A percentile compares a stretch with the other conserved stretches of the same genome.
These are phyloP conservation scores for Geotrichum klebahnii DNA, from an alignment of 1,139 yeast genomes.

Conservation along the genomic window DNA sequence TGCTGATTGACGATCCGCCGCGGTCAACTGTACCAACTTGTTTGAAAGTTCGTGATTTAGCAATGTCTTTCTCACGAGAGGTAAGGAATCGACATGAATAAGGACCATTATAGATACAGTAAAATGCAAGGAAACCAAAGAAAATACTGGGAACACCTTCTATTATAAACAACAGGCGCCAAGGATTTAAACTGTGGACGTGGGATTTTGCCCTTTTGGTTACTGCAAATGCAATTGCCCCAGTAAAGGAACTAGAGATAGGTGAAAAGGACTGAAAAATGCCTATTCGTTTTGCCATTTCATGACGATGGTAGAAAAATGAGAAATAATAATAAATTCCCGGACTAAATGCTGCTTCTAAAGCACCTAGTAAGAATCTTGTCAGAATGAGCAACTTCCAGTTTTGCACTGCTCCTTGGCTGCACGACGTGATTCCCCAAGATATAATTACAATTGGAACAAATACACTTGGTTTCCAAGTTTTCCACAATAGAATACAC, in stretches of 20 bases:
- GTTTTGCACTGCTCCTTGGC: constrained; percentile 29
- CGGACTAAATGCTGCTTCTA: constrained; percentile 36
- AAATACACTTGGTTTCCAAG: constrained; percentile 28
- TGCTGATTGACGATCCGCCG: constrained; percentile 23
- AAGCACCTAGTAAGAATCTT: constrained; percentile 32
- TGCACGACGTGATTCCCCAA: constrained; percentile 33
- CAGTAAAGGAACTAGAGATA: constrained; percentile 35
- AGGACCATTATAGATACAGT: constrained; percentile 46
- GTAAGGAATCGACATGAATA: constrained; percentile 37
- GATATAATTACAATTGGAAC: constrained; percentile 31
- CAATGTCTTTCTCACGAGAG: constrained; percentile 32
- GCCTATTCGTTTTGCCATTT: constrained; percentile 48
- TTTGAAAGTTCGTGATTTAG: constrained; percentile 29
- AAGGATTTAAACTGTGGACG: constrained; percentile 28
- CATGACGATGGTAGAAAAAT: constrained; percentile 34
- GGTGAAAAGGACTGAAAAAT: constrained; percentile 47
- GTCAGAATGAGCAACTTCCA: constrained; percentile 31
- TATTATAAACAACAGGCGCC: constrained; percentile 42
- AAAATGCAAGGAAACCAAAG: constrained; percentile 36
- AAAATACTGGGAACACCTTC: constrained; percentile 42
- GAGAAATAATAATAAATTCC: constrained; percentile 36
- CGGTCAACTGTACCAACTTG: constrained; percentile 28
- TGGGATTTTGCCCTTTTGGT: constrained; percentile 27
- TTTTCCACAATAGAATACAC: constrained; percentile 24
- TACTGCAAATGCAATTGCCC: constrained; percentile 42